Conservation (phyloP, 2,329 filamentous ascomycete species). For the Pseudohalonectria lignicola region DNA sequence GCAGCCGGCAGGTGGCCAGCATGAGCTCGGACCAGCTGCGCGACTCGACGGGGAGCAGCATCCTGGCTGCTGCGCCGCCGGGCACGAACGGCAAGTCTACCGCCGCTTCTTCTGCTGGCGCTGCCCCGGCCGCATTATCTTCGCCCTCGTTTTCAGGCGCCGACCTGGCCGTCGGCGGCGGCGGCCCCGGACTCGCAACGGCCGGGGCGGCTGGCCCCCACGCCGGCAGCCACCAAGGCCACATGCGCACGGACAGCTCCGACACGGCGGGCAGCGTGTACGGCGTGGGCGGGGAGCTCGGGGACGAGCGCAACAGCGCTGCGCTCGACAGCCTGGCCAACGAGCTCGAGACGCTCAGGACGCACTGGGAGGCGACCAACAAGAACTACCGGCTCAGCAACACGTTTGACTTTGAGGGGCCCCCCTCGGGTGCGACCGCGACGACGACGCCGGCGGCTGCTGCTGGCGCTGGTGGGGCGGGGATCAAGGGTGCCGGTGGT, state of each 20-base stretch:
- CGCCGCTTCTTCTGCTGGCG: too few relatives aligned
- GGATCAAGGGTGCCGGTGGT: conserved; percentile 20
- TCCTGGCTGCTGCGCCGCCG: conserved; percentile 14
- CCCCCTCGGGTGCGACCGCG: conserved; percentile 9
- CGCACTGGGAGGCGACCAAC: conserved; percentile 91
- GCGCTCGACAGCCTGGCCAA: conserved; percentile 85
- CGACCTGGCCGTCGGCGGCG: too few relatives aligned
- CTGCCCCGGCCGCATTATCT: too few relatives aligned
- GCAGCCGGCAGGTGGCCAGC: conserved; percentile 46
- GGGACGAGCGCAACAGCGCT: conserved; percentile 44
- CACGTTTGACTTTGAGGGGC: conserved; percentile 72
- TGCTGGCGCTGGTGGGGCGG: conserved; percentile 5
- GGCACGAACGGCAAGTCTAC: conserved; percentile 15
- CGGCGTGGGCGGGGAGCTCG: conserved; percentile 34
- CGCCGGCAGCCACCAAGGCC: conserved; percentile 26
- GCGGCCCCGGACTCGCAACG: too few relatives aligned
- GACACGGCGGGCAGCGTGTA: conserved; percentile 50
- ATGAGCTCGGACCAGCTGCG: conserved; percentile 36
- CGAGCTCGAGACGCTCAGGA: conserved; percentile 82
- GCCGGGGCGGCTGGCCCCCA: conserved; percentile 7
- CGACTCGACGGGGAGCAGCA: conserved; percentile 14
- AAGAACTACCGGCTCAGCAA: conserved; percentile 89
- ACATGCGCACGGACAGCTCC: conserved; percentile 43
- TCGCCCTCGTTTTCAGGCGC: too few relatives aligned
- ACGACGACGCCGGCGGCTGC: conserved; percentile 3